Base-by-base conservation (phyloP, 768 basidiomycete genomes). In the Suillus placidus region DNA sequence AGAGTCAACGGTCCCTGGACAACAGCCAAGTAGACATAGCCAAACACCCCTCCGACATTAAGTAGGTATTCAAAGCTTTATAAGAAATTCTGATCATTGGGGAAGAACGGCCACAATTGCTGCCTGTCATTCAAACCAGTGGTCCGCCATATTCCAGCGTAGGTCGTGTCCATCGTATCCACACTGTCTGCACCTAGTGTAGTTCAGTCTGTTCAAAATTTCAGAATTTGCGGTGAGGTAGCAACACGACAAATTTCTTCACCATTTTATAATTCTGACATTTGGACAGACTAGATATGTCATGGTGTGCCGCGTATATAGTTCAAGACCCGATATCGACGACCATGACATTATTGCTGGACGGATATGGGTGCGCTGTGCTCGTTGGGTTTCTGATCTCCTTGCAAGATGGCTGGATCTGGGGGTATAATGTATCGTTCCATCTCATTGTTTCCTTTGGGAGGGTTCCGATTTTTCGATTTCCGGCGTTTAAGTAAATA, bases 381-480 rank as follows among this genome's bases (percentile, higher is more conserved):
- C 64, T 82, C 77, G 14, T 85, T 84, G 3, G 85, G 81, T 63
- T 73, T 68, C 26, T 78, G 72, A 55, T 81, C 78, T 23, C 85
- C 85, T 52, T 84, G 76, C n/a, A 88, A 73, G 37, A 89, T 80
- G 47, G 88, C 88, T n/a, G 88, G 88, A 74, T 90, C 88, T 1
- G 87, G 88, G 23, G 88, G 88, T 23, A 88, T 85, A 60, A 88
- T 79, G 63, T 87, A 77, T 56, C 77, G 81, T 69, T 84, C 82
- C 61, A 77, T 73, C 62, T 79, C 69, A 63, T 78, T 77, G 70
- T 81, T 82, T 14, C 71, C 73, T 62, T 78, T 72, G 20, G 82
- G 80, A 64, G 80, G 72, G 4, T 79, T 76, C 69, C 80, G 81
- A 38, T 85, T 85, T n/a, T 78, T 77, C 9, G 77, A 80, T 61